Percentiles rank a stretch among this genome's conserved stretches.
phyloP scores from a whole-genome alignment of 129 eudicot genomes.

The Calendula officinalis region DNA sequence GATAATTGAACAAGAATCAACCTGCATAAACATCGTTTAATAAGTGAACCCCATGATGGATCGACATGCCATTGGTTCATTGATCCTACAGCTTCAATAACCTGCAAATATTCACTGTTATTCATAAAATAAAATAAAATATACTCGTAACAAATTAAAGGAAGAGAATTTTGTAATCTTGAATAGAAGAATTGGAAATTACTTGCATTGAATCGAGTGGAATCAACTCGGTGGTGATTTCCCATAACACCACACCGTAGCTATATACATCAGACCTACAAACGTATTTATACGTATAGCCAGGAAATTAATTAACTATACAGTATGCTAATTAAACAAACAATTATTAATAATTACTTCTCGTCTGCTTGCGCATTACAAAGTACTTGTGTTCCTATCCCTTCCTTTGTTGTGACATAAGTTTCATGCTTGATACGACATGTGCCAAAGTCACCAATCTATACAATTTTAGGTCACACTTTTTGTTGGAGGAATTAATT shows the following conservation, averaged over 20 bases:
- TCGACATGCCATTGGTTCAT: constrained; percentile 72
- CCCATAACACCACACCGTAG: constrained; percentile 90
- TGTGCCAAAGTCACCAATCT: constrained; percentile 96
- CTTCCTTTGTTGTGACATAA: constrained; percentile 57
- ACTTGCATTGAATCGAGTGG: constrained; percentile 91
- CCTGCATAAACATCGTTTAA: constrained; percentile 81
- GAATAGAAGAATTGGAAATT: constrained; percentile 1
- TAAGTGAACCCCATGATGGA: constrained; percentile 66
- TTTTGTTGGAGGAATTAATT: no score
- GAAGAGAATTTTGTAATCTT: no score
- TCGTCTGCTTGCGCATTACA: constrained; percentile 82
- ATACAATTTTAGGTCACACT: constrained; percentile 2
- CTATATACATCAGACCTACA: constrained; percentile 82
- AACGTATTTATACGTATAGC: not conserved
- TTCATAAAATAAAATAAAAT: not conserved
- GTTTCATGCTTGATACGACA: constrained; percentile 69
- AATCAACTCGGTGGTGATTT: constrained; percentile 69
- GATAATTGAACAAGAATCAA: not conserved
- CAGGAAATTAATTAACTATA: not conserved
- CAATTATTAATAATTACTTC: constrained; percentile 35
- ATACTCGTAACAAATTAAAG: not conserved
- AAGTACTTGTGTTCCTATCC: constrained; percentile 83
- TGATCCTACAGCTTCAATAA: constrained; percentile 81
- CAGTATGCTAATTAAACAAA: no score
- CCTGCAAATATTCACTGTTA: constrained; percentile 36